Evolutionary conservation across 2,329 filamentous ascomycete genomes (phyloP).

Genomic region (Bisporella sp.): DNA sequence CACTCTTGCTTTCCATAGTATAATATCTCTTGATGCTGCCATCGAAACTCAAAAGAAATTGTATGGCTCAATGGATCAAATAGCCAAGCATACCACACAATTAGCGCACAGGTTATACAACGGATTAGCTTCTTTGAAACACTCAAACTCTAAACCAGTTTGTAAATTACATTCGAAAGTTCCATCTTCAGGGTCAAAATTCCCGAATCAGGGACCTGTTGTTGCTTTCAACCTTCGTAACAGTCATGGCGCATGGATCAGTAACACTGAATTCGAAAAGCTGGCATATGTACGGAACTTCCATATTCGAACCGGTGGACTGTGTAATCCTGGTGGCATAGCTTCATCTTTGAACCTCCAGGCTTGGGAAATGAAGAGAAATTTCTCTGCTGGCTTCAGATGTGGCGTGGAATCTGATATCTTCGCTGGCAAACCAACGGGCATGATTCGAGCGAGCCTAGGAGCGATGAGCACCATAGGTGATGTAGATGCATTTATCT

Average conservation of each 20-base stretch:
- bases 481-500: slow-evolving; percentile 67
- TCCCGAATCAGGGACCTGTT: slow-evolving; percentile 59
- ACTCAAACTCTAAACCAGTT: slow-evolving; percentile 49
- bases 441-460: slow-evolving; percentile 76
- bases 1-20: slow-evolving; percentile 83
- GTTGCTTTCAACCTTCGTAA: slow-evolving; percentile 78
- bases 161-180: slow-evolving; percentile 23
- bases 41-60: slow-evolving; percentile 61
- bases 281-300: slow-evolving; percentile 71
- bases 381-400: slow-evolving; percentile 77
- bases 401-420: slow-evolving; percentile 82
- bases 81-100: slow-evolving; percentile 65
- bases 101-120: slow-evolving; percentile 54
- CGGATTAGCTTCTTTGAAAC: slow-evolving; percentile 52
- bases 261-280: slow-evolving; percentile 81
- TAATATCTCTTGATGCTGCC: slow-evolving; percentile 73
- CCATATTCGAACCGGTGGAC: slow-evolving; percentile 78
- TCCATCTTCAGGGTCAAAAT: slow-evolving; percentile 10
- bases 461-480: slow-evolving; percentile 79
- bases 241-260: slow-evolving; percentile 64
- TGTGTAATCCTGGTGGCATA: slow-evolving; percentile 89
- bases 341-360: slow-evolving; percentile 65
- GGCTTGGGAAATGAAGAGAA: slow-evolving; percentile 74
- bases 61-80: slow-evolving; percentile 62
- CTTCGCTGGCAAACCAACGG: slow-evolving; percentile 78